These are phyloP conservation scores for Verbascum thapsus DNA, from an alignment of 257 asterid genomes.

Conservation along the genomic window DNA sequence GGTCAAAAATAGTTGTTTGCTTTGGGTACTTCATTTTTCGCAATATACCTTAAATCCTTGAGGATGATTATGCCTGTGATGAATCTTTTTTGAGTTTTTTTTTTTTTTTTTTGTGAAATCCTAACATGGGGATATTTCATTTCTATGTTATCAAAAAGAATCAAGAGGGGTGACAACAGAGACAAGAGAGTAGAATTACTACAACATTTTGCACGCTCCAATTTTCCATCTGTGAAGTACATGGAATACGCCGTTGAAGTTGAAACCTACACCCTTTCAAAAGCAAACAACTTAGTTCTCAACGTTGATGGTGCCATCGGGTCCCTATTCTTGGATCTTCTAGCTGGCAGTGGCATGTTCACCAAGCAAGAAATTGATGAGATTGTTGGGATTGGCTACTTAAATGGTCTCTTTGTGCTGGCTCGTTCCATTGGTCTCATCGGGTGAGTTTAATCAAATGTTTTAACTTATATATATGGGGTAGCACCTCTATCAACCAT, in stretches of 20 bases:
- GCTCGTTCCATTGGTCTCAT: conserved; percentile 99
- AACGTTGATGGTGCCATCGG: conserved; percentile 99
- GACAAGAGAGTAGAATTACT: conserved; percentile 95
- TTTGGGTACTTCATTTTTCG: neutral
- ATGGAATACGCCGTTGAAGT: conserved; percentile 98
- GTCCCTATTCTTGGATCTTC: conserved; percentile 95
- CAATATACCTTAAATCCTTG: neutral
- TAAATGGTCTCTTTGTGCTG: conserved; percentile 93
- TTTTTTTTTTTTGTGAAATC: conserved; percentile 16
- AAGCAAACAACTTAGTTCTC: conserved; percentile 93
- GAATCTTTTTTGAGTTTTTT: neutral
- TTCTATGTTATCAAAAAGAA: conserved; percentile 46
- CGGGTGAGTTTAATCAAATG: conserved; percentile 59
- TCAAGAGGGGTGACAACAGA: conserved; percentile 99
- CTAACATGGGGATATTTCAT: conserved; percentile 14
- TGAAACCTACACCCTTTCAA: conserved; percentile 92
- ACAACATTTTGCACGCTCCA: conserved; percentile 79
- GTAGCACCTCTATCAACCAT: too few relatives aligned
- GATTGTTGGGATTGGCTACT: conserved; percentile 89
- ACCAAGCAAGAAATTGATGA: conserved; percentile 92
- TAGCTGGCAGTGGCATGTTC: conserved; percentile 99
- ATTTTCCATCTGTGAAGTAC: conserved; percentile 94
- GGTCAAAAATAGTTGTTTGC: neutral
- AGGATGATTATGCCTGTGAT: neutral
- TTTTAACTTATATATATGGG: too few relatives aligned